Percentiles rank a stretch among this genome's conserved stretches.
Evolutionary conservation across 2,329 filamentous ascomycete genomes (phyloP).

Genomic region (Coniochaeta prunicola): DNA sequence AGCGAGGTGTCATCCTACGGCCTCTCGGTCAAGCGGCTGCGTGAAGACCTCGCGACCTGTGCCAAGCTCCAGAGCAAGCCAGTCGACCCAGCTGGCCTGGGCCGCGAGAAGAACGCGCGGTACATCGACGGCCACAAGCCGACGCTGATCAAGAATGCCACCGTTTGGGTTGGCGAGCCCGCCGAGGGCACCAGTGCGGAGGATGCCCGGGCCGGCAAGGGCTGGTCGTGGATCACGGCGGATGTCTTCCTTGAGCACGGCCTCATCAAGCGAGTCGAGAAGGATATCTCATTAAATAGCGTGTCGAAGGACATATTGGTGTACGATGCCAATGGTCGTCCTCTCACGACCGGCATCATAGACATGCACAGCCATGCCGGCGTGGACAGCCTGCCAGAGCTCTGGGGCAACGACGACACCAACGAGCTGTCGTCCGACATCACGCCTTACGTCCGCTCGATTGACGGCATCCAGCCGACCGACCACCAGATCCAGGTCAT

Average conservation of each 20-base stretch:
- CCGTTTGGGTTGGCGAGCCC: slow-evolving; percentile 60
- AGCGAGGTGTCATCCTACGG: slow-evolving; percentile 18
- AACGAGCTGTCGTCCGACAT: slow-evolving; percentile 60
- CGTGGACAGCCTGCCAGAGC: slow-evolving; percentile 47
- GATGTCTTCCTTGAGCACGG: slow-evolving; percentile 56
- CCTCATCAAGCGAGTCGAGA: slow-evolving; percentile 48
- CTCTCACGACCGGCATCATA: slow-evolving; percentile 59
- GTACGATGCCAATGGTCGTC: slow-evolving; percentile 53
- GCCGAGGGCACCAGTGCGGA: slow-evolving; percentile 39
- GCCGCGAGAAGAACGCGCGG: slow-evolving; percentile 53
- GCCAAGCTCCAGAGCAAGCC: slow-evolving; percentile 46
- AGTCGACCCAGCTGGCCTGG: slow-evolving; percentile 44
- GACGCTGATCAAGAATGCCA: slow-evolving; percentile 59
- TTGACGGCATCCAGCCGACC: slow-evolving; percentile 56
- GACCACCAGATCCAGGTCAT: slow-evolving; percentile 62
- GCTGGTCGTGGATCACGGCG: slow-evolving; percentile 51
- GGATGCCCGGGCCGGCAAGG: slow-evolving; percentile 49
- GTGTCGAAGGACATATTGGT: slow-evolving; percentile 41
- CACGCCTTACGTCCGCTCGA: slow-evolving; percentile 60
- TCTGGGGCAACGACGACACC: slow-evolving; percentile 47
- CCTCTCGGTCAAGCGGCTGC: slow-evolving; percentile 46
- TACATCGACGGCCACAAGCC: slow-evolving; percentile 51
- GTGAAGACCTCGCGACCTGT: slow-evolving; percentile 48
- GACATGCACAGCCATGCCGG: slow-evolving; percentile 67
- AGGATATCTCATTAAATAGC: slow-evolving; percentile 30